phyloP scores from a whole-genome alignment of 495 filamentous ascomycete species.

The Viridothelium virens region DNA sequence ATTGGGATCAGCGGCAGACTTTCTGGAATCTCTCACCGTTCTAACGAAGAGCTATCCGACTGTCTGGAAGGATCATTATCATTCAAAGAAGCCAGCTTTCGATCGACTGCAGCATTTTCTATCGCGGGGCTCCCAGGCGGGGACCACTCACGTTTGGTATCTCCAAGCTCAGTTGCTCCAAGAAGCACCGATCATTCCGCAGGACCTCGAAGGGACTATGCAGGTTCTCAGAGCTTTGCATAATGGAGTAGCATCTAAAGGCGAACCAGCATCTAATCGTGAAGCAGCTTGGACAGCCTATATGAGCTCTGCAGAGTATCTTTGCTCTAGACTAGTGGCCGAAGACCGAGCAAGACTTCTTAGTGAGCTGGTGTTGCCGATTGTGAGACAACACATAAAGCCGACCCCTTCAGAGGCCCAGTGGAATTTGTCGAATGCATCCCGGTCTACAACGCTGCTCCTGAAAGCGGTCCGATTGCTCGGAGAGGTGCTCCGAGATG shows the following conservation, averaged over 20 bases:
- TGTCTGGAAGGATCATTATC: constrained; percentile 66
- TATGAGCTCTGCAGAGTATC: constrained; percentile 46
- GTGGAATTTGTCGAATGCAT: constrained; percentile 43
- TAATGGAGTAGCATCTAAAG: constrained; percentile 59
- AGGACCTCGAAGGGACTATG: constrained; percentile 42
- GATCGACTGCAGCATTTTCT: constrained; percentile 63
- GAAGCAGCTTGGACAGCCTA: constrained; percentile 66
- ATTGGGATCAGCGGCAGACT: constrained; percentile 61
- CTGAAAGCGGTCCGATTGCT: constrained; percentile 39
- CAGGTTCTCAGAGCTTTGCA: constrained; percentile 57
- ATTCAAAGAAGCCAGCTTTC: constrained; percentile 56
- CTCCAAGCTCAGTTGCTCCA: constrained; percentile 53
- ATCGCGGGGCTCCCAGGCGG: constrained; percentile 73
- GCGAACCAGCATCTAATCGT: constrained; percentile 62
- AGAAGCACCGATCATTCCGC: constrained; percentile 51
- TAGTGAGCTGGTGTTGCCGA: constrained; percentile 44
- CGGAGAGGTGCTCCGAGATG: constrained; percentile 17
- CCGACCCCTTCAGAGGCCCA: constrained; percentile 38
- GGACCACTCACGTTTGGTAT: constrained; percentile 61
- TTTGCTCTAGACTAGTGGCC: constrained; percentile 41
- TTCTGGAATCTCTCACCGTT: constrained; percentile 52
- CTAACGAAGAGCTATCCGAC: constrained; percentile 57
- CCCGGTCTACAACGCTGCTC: constrained; percentile 38
- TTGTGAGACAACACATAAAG: constrained; percentile 52
- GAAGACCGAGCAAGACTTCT: constrained; percentile 45